Evolutionary conservation across 441 rosid species (phyloP).

Genomic region (Pelargonium australe): DNA sequence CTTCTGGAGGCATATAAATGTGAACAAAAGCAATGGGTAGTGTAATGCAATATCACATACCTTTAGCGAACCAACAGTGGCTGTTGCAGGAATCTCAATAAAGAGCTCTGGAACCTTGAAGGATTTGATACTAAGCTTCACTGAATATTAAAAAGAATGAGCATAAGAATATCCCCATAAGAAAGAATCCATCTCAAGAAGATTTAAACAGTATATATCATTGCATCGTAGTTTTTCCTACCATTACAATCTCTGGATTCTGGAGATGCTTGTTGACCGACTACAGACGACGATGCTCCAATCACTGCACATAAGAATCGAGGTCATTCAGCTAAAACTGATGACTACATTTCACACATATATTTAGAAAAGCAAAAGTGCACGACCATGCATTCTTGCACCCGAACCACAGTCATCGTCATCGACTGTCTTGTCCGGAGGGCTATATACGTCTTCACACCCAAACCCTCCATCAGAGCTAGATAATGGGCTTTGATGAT

Average conservation of each 20-base stretch:
- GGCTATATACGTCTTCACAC: slow-evolving; percentile 22
- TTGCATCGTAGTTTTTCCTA: slow-evolving; percentile 40
- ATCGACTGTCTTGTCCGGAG: slow-evolving; percentile 22
- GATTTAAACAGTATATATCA: slow-evolving; percentile 14
- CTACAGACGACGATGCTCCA: slow-evolving; percentile 39
- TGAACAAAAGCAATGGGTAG: not conserved
- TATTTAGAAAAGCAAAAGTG: slow-evolving; percentile 11
- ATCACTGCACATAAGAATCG: slow-evolving; percentile 36
- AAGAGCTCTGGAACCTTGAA: slow-evolving; percentile 94
- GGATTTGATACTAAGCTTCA: slow-evolving; percentile 90
- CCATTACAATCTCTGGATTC: slow-evolving; percentile 74
- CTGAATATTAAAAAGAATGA: slow-evolving; percentile 42
- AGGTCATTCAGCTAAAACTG: slow-evolving; percentile 16
- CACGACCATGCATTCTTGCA: slow-evolving; percentile 13
- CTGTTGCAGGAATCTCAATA: slow-evolving; percentile 81
- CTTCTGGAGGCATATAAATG: not conserved
- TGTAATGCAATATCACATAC: slow-evolving; percentile 31
- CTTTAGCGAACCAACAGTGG: slow-evolving; percentile 92
- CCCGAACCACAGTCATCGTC: slow-evolving; percentile 24
- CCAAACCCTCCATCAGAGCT: slow-evolving; percentile 36
- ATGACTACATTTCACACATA: slow-evolving; percentile 9
- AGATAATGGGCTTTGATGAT: slow-evolving; percentile 26
- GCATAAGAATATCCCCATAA: slow-evolving; percentile 34
- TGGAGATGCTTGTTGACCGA: slow-evolving; percentile 44
- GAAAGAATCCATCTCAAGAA: slow-evolving; percentile 15